Evolutionary conservation across 768 basidiomycete genomes (phyloP), one percentile per base, ranked within the genome.

Genomic region (Mycena venus): DNA sequence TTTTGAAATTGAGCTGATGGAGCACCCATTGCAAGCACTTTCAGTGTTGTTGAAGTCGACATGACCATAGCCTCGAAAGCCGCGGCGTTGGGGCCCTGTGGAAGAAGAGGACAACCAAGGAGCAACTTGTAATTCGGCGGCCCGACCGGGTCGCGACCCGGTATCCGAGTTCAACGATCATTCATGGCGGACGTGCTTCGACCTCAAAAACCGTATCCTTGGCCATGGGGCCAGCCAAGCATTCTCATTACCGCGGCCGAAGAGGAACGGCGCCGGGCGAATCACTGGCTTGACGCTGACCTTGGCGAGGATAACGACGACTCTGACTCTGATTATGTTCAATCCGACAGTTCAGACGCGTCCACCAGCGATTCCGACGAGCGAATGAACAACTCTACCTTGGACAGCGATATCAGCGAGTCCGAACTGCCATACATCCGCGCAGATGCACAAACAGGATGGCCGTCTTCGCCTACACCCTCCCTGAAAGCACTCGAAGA

Each of bases 181-280:
- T n/a, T 17, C 44, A 47, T 47, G 44, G 44, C 44, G 10, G 44
- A 5, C 4, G 19, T 21, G 21, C 12, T 42, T 42, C 58, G 27
- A 23, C 47, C 66, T 42, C 36, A 55, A 27, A 17, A 53, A n/a
- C 55, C 51, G 1, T 53, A 51, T 34, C 73, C 68, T 12, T 74
- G 68, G 73, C 73, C 73, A 21, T 70, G 68, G 68, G 55, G 29
- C 5, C 73, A 74, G 6, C 44, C 68, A 34, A 74, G 73, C 40
- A 51, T 70, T 9, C 27, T 65, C 23, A 8, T 9, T 1, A 15
- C 68, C 14, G 9, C 14, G 1, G 53, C 17, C n/a, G 51, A 56
- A 49, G 60, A 31, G 47, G 21, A 56, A 32, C 64, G 55, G 21
- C 38, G 17, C 15, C 61, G 36, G 38, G 29, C 32, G 21, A 55